A percentile compares a stretch with the other conserved stretches of the same genome.
These are phyloP conservation scores for Primulina tabacum DNA, from an alignment of 257 asterid species.

Conservation along the genomic window DNA sequence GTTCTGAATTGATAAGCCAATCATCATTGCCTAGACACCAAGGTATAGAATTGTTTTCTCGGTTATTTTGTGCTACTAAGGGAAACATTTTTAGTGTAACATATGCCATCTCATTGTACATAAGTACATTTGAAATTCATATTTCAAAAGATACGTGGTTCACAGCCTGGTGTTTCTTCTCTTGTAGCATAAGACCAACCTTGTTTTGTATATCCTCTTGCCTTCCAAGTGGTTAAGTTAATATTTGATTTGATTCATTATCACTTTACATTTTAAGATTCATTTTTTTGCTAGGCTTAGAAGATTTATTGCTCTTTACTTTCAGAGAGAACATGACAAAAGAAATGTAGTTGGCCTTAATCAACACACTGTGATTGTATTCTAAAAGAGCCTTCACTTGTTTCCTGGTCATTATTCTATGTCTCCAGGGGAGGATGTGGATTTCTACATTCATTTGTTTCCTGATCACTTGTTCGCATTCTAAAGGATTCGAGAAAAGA, in stretches of 20 bases:
- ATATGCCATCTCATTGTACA: neutral
- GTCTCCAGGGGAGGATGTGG: too few relatives aligned
- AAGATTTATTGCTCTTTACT: too few relatives aligned
- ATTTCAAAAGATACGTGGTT: neutral
- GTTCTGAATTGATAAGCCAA: constrained; percentile 63
- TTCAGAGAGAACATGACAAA: too few relatives aligned
- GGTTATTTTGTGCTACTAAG: neutral
- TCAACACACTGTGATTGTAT: too few relatives aligned
- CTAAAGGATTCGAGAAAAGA: too few relatives aligned
- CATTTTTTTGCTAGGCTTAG: too few relatives aligned
- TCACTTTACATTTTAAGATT: neutral
- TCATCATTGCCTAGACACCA: constrained; percentile 44
- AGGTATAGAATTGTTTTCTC: constrained; percentile 40
- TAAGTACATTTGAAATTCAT: neutral
- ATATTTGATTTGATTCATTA: neutral
- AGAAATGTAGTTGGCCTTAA: too few relatives aligned
- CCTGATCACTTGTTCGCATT: too few relatives aligned
- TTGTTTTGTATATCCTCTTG: constrained; percentile 13
- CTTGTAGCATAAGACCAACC: neutral
- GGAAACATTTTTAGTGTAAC: neutral
- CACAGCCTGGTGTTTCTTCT: neutral
- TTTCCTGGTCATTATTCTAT: too few relatives aligned
- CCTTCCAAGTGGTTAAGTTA: neutral
- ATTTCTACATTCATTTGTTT: too few relatives aligned
- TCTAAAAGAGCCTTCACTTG: too few relatives aligned